Conservation (phyloP, 2,329 filamentous ascomycete genomes). For the Phyllosticta citrichinensis region DNA sequence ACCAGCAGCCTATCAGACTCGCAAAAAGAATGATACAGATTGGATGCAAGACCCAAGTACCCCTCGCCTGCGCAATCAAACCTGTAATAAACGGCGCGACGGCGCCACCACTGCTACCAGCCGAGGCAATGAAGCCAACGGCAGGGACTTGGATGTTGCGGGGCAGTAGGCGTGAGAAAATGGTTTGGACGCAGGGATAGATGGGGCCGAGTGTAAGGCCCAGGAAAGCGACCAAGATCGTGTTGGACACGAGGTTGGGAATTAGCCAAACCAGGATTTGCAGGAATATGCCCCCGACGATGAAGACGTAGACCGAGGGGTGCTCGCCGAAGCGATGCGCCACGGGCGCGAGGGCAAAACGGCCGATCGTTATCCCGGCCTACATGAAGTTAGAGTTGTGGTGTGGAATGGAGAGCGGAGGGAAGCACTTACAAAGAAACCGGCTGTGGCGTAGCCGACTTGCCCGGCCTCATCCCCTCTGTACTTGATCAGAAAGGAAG, state of each 20-base stretch:
- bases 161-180: constrained; percentile 53
- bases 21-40: constrained; percentile 57
- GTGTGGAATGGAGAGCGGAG: no score
- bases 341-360: constrained; percentile 59
- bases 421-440: constrained; percentile 42
- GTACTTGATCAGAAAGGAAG: constrained; percentile 68
- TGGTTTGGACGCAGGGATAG: constrained; percentile 61
- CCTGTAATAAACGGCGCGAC: constrained; percentile 58
- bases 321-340: constrained; percentile 62
- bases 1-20: constrained; percentile 59
- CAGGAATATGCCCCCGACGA: constrained; percentile 52
- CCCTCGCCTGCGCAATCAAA: constrained; percentile 50
- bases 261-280: constrained; percentile 71
- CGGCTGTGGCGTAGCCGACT: constrained; percentile 74
- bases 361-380: constrained; percentile 61
- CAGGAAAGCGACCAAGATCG: constrained; percentile 46
- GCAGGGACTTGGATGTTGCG: constrained; percentile 54
- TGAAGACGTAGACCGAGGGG: constrained; percentile 53
- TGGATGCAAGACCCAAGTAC: constrained; percentile 55
- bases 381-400: background rate
- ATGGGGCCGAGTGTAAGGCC: constrained; percentile 69
- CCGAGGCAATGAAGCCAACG: constrained; percentile 58
- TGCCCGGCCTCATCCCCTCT: constrained; percentile 57
- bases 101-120: constrained; percentile 57
- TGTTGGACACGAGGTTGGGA: constrained; percentile 52